A percentile compares a stretch with the other conserved stretches of the same genome.
Conservation (phyloP, 306 rosid genomes). For the Argentina anserina region DNA sequence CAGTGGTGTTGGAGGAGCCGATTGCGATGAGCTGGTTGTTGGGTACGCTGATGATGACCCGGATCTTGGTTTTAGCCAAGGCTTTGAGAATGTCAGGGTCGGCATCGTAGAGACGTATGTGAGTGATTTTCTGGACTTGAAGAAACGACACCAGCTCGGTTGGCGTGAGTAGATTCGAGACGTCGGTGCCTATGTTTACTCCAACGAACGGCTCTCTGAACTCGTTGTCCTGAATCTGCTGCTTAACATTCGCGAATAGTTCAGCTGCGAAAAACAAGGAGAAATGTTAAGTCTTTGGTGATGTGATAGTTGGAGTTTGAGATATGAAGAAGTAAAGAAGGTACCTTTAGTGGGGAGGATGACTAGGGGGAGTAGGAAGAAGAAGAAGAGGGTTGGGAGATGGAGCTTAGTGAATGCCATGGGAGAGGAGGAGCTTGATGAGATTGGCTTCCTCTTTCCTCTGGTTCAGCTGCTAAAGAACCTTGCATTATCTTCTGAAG, state of each 20-base stretch:
- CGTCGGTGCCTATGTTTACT: slow-evolving; percentile 74
- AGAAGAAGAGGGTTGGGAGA: slow-evolving; percentile 9
- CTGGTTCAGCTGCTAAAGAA: slow-evolving; percentile 45
- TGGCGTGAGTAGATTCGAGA: slow-evolving; percentile 54
- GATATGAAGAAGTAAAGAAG: background rate
- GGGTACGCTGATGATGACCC: slow-evolving; percentile 66
- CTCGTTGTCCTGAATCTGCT: slow-evolving; percentile 18
- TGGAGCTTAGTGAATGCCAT: slow-evolving; percentile 49
- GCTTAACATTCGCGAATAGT: slow-evolving; percentile 18
- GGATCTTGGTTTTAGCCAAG: slow-evolving; percentile 51
- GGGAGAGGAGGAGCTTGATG: slow-evolving; percentile 26
- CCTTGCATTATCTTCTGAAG: slow-evolving; percentile 66
- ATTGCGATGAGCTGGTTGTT: slow-evolving; percentile 84
- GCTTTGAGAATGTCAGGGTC: slow-evolving; percentile 68
- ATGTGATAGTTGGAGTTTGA: background rate
- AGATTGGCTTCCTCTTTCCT: slow-evolving; percentile 47
- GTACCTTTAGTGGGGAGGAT: slow-evolving; percentile 43
- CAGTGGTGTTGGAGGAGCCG: slow-evolving; percentile 79
- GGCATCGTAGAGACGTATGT: slow-evolving; percentile 74
- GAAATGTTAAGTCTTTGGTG: background rate
- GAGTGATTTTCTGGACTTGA: slow-evolving; percentile 52
- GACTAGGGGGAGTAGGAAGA: slow-evolving; percentile 14
- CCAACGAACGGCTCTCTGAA: slow-evolving; percentile 58
- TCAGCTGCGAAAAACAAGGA: slow-evolving; percentile 33
- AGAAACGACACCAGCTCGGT: slow-evolving; percentile 53